A percentile compares a stretch with the other conserved stretches of the same genome.
phyloP scores from a whole-genome alignment of 2,329 filamentous ascomycete species.

The Colletotrichum kahawae region DNA sequence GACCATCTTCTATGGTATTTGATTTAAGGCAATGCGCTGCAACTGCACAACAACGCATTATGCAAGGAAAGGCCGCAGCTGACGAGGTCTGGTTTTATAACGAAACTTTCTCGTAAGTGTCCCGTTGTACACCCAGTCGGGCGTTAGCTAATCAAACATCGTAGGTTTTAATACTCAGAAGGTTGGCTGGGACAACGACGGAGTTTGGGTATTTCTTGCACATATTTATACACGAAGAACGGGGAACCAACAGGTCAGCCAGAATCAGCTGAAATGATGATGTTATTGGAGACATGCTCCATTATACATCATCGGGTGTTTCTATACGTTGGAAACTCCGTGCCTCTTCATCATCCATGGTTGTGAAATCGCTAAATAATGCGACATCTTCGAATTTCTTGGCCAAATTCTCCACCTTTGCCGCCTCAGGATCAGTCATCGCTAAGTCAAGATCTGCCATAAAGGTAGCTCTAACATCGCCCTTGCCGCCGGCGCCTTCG shows the following conservation, averaged over 20 bases:
- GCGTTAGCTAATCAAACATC: background rate
- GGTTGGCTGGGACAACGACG: background rate
- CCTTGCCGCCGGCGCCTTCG: constrained; percentile 23
- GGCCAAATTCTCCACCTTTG: constrained; percentile 37
- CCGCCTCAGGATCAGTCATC: constrained; percentile 35
- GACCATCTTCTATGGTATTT: constrained; percentile 27
- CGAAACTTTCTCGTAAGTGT: constrained; percentile 28
- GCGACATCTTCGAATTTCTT: constrained; percentile 36
- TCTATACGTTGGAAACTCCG: background rate
- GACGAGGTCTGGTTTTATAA: constrained; percentile 29
- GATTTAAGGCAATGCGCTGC: constrained; percentile 25
- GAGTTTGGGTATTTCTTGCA: background rate
- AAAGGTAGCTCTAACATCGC: constrained; percentile 37
- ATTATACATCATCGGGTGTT: background rate
- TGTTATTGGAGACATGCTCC: background rate
- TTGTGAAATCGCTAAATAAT: constrained; percentile 35
- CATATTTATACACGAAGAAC: background rate
- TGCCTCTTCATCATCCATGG: background rate
- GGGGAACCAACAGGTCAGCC: background rate
- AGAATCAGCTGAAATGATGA: background rate
- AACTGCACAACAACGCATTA: constrained; percentile 13
- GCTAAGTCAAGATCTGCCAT: constrained; percentile 42
- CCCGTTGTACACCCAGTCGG: too few species aligned
- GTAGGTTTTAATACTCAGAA: background rate
- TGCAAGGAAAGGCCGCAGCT: background rate